These are phyloP conservation scores for Aspergillus olivimuriae DNA, from an alignment of 495 filamentous ascomycete species.

Conservation along the genomic window DNA sequence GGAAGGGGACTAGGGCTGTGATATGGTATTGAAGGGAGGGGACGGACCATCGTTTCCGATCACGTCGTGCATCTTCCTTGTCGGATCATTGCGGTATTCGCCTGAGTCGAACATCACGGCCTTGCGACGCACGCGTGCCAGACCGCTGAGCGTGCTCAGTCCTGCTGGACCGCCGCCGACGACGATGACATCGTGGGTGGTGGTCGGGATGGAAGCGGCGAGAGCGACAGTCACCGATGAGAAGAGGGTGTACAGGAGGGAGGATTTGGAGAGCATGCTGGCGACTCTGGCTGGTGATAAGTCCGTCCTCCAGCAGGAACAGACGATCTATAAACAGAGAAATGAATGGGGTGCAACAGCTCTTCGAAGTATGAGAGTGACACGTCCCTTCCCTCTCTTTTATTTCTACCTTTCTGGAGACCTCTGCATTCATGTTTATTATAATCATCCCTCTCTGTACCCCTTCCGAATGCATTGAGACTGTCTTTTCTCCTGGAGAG, in stretches of 20 bases:
- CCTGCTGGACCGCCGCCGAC: conserved; percentile 34
- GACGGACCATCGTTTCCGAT: conserved; percentile 49
- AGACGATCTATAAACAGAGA: not conserved
- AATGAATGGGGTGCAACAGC: too few species aligned
- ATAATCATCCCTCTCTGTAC: too few species aligned
- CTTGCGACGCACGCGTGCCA: conserved; percentile 46
- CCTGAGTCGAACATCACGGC: conserved; percentile 49
- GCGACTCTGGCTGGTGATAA: too few species aligned
- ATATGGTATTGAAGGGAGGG: not conserved
- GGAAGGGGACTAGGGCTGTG: not conserved
- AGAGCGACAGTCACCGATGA: conserved; percentile 8
- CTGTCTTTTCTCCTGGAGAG: too few species aligned
- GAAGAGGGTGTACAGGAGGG: conserved; percentile 11
- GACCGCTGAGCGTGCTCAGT: conserved; percentile 44
- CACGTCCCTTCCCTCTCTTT: too few species aligned
- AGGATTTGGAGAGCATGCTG: not conserved
- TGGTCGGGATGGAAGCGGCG: conserved; percentile 14
- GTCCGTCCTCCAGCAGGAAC: too few species aligned
- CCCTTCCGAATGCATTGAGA: too few species aligned
- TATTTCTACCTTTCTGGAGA: too few species aligned
- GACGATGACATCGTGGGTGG: conserved; percentile 30
- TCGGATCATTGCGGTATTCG: conserved; percentile 49
- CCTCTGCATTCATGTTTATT: too few species aligned
- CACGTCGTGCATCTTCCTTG: conserved; percentile 52
- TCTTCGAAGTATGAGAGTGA: too few species aligned